Evolutionary conservation across 2,329 filamentous ascomycete species (phyloP).

Genomic region (Thelonectria blattea): DNA sequence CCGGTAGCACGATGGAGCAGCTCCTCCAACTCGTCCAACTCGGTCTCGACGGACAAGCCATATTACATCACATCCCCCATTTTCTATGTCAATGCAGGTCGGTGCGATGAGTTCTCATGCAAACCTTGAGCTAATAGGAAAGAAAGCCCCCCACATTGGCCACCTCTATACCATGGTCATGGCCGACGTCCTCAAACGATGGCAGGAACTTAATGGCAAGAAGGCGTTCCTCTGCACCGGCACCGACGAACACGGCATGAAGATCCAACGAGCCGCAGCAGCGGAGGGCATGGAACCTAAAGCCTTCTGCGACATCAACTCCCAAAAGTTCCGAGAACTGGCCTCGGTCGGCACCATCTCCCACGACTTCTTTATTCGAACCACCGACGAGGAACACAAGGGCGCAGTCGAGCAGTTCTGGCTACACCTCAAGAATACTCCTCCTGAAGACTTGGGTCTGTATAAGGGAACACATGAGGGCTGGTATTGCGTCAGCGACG

Average conservation of each 20-base stretch:
- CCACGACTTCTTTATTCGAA: slow-evolving; percentile 90
- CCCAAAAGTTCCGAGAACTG: slow-evolving; percentile 78
- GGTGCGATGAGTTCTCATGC: not conserved
- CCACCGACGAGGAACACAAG: slow-evolving; percentile 82
- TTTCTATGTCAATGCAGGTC: slow-evolving; percentile 97
- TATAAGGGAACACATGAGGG: slow-evolving; percentile 88
- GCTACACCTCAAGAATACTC: slow-evolving; percentile 68
- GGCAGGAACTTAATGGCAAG: slow-evolving; percentile 77
- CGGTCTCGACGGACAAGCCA: slow-evolving; percentile 63
- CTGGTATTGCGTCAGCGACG: slow-evolving; percentile 97
- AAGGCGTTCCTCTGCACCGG: slow-evolving; percentile 82
- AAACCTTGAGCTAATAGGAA: slow-evolving; percentile 6
- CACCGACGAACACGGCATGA: slow-evolving; percentile 97
- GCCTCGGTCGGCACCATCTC: slow-evolving; percentile 72
- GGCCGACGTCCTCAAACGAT: slow-evolving; percentile 89
- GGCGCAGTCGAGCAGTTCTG: slow-evolving; percentile 90
- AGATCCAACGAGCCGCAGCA: slow-evolving; percentile 86
- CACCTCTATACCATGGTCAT: slow-evolving; percentile 95
- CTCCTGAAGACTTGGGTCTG: slow-evolving; percentile 71
- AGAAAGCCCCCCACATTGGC: slow-evolving; percentile 84
- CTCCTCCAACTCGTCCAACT: slow-evolving; percentile 35
- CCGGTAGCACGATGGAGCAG: slow-evolving; percentile 41
- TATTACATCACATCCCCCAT: slow-evolving; percentile 97
- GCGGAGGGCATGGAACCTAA: slow-evolving; percentile 75
- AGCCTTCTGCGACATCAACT: slow-evolving; percentile 86